A percentile compares a stretch with the other conserved stretches of the same genome.
These are phyloP conservation scores for Epithele typhae DNA, from an alignment of 768 basidiomycete genomes.

Conservation along the genomic window DNA sequence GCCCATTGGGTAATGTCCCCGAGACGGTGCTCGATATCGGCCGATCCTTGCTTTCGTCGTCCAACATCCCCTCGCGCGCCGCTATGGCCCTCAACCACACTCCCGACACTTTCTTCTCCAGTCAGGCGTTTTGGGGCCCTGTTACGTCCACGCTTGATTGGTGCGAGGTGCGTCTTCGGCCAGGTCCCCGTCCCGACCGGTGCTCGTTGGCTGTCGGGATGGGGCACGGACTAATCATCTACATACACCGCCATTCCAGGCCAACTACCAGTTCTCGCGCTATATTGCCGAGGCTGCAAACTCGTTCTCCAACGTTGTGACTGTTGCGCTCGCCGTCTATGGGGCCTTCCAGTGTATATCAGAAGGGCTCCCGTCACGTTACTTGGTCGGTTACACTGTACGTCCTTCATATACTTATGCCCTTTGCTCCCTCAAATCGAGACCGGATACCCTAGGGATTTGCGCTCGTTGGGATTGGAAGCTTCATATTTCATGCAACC, in stretches of 20 bases:
- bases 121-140: constrained; percentile 45
- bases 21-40: background rate
- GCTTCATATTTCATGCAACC: constrained; percentile 76
- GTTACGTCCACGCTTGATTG: constrained; percentile 70
- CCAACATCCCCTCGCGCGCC: background rate
- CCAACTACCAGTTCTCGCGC: constrained; percentile 73
- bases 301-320: constrained; percentile 59
- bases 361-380: constrained; percentile 34
- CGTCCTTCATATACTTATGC: constrained; percentile 3
- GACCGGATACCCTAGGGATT: constrained; percentile 49
- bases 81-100: constrained; percentile 11
- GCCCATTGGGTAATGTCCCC: constrained; percentile 10
- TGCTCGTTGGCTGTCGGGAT: constrained; percentile 1
- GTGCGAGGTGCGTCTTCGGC: constrained; percentile 57
- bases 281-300: constrained; percentile 78
- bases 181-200: background rate
- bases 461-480: constrained; percentile 68
- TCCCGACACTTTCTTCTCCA: constrained; percentile 6
- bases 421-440: background rate
- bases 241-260: constrained; percentile 31
- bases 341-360: constrained; percentile 32
- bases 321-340: constrained; percentile 35
- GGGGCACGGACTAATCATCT: background rate
- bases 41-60: background rate
- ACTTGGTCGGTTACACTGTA: constrained; percentile 29